Base-by-base conservation (phyloP, 2,329 filamentous ascomycete species). In the Fusarium napiforme region DNA sequence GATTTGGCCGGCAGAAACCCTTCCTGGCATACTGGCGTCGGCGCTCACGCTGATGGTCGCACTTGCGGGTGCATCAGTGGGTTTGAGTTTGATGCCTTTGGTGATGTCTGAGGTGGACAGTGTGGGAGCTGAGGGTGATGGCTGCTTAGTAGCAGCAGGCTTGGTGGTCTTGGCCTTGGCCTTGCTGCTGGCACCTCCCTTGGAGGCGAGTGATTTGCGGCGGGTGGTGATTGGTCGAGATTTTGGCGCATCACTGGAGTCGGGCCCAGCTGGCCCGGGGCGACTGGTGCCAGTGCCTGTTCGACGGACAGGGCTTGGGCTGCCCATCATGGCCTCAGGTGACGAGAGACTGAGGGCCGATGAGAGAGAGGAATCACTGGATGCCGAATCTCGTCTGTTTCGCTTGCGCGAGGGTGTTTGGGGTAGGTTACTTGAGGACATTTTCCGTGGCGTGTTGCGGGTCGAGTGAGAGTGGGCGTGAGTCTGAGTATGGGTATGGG, bases 311-410 rank as follows among this genome's bases (percentile, higher is more conserved):
- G 79, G 79, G 71, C 79, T 81, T 63, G 63, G 64, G 71, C 72
- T 70, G 43, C 72, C 70, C 39, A 77, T 72, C 72, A 80, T 81
- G 60, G 72, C 78, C 60, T 83, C 81, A 34, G 82, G 83, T 57
- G 83, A 84, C 50, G 83, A 82, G 58, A 84, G 75, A 73, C 80
- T 84, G 79, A 80, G 78, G 47, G 78, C 79, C 23, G 82, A 82
- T 23, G 83, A 84, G 32, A 85, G 80, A n/a, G 83, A 84, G 26
- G 83, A 85, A 73, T 84, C 82, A 78, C 83, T 85, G 12, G 81
- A 82, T 36, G 75, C 81, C 39, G 83, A 85, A 63, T 80, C 80
- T 40, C 81, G 78, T 46, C 83, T 78, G 34, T 71, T 71, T 62
- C 80, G 78, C 78, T 77, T 82, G 30, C 81, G 79, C 61, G 81